Conservation (phyloP, 805 yeast species). For the Ogataea minuta region DNA sequence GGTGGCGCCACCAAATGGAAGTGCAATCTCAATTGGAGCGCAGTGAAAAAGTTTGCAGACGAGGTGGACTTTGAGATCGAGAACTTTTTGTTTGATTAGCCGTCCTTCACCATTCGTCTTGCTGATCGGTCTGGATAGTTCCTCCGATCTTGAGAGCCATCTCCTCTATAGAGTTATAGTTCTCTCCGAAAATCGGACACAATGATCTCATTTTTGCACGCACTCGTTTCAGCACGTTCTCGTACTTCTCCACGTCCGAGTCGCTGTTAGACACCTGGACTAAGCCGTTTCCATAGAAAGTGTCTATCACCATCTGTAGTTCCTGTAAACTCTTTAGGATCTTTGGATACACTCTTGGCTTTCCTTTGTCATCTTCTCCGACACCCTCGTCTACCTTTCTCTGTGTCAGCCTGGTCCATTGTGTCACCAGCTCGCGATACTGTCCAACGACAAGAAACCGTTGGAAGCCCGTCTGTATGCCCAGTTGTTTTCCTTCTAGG, state of each 20-base stretch:
- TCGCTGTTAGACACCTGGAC: constrained; percentile 27
- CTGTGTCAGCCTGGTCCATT: constrained; percentile 34
- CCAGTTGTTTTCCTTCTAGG: constrained; percentile 80
- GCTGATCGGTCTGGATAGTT: constrained; percentile 27
- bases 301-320: constrained; percentile 20
- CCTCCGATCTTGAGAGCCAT: constrained; percentile 26
- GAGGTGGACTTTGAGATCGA: constrained; percentile 66
- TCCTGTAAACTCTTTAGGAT: constrained; percentile 18
- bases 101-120: constrained; percentile 29
- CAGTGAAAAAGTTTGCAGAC: constrained; percentile 56
- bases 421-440: constrained; percentile 47
- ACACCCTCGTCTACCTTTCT: background rate
- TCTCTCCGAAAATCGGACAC: constrained; percentile 25
- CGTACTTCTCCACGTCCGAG: constrained; percentile 28
- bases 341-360: constrained; percentile 19
- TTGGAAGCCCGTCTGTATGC: constrained; percentile 77
- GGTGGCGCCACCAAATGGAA: constrained; percentile 76
- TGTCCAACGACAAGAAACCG: constrained; percentile 70
- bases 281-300: constrained; percentile 21
- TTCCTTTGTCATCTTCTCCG: constrained; percentile 13
- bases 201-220: constrained; percentile 30
- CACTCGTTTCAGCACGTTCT: constrained; percentile 25
- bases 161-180: constrained; percentile 21
- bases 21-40: constrained; percentile 69
- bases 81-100: constrained; percentile 45